Evolutionary conservation across 768 basidiomycete species (phyloP).

Genomic region (Auricularia heimuer): DNA sequence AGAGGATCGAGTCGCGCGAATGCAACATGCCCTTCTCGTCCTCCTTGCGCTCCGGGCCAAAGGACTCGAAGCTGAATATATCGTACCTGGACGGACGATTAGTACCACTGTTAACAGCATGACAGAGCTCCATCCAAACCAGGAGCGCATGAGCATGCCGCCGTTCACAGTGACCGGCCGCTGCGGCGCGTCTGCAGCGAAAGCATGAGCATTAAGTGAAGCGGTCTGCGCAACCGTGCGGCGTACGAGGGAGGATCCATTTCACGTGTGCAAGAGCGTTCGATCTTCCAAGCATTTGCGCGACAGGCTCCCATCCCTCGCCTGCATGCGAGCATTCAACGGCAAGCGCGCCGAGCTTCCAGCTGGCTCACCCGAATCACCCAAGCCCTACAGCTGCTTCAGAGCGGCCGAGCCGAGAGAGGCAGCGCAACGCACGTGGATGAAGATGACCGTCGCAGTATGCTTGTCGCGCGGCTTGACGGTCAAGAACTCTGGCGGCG

Average conservation of each 20-base stretch:
- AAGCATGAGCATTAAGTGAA: no score
- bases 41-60: conserved; percentile 30
- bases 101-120: background rate
- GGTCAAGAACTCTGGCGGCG: conserved; percentile 38
- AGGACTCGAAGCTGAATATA: conserved; percentile 47
- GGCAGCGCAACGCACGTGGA: conserved; percentile 53
- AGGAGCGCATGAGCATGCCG: conserved; percentile 66
- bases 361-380: conserved; percentile 38
- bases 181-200: conserved; percentile 29
- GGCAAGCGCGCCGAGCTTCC: no score
- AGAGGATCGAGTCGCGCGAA: conserved; percentile 49
- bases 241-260: conserved; percentile 85
- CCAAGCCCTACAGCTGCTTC: conserved; percentile 50
- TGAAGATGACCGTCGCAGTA: conserved; percentile 79
- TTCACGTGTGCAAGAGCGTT: conserved; percentile 62
- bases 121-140: conserved; percentile 31
- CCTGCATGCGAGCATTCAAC: conserved; percentile 14
- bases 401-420: background rate
- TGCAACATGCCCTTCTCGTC: conserved; percentile 71
- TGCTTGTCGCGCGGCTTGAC: conserved; percentile 52
- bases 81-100: conserved; percentile 53
- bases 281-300: conserved; percentile 50
- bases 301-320: conserved; percentile 68
- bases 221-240: conserved; percentile 4
- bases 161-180: conserved; percentile 67